A percentile compares a stretch with the other conserved stretches of the same genome.
phyloP scores from a whole-genome alignment of 2,329 filamentous ascomycete genomes.

The Huntiella abstrusa region DNA sequence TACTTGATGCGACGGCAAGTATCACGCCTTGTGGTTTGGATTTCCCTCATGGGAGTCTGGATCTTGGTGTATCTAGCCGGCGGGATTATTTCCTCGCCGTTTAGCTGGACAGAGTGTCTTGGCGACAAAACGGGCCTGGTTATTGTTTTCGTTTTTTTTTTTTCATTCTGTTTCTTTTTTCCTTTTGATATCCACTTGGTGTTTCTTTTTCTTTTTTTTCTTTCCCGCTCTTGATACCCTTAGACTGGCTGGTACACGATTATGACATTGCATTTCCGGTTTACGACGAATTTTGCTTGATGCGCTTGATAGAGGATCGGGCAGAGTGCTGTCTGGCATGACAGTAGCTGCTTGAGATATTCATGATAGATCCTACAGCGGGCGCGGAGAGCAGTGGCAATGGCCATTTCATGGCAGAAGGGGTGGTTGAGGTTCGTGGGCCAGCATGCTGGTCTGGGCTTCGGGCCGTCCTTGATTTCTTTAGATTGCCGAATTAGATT shows the following conservation, averaged over 20 bases:
- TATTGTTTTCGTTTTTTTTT: slow-evolving; percentile 5
- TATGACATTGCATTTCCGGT: slow-evolving; percentile 12
- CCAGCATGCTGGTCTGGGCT: slow-evolving; percentile 4
- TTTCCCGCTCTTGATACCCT: slow-evolving; percentile 15
- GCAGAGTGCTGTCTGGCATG: not conserved
- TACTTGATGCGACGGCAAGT: no score
- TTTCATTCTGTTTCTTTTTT: slow-evolving; percentile 11
- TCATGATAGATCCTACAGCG: slow-evolving; percentile 11
- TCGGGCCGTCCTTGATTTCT: slow-evolving; percentile 1
- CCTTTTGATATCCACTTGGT: slow-evolving; percentile 15
- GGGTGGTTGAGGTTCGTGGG: slow-evolving; percentile 4
- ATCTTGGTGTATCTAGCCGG: not conserved
- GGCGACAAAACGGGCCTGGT: no score
- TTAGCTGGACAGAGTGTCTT: not conserved
- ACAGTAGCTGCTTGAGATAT: slow-evolving; percentile 7
- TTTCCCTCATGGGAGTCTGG: no score
- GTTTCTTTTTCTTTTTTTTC: slow-evolving; percentile 9
- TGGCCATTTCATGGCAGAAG: not conserved
- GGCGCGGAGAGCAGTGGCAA: slow-evolving; percentile 12
- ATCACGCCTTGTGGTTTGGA: no score
- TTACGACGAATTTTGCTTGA: slow-evolving; percentile 12
- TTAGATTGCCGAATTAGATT: slow-evolving; percentile 8
- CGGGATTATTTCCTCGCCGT: not conserved
- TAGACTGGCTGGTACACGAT: slow-evolving; percentile 15
- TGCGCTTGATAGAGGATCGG: slow-evolving; percentile 12